These are phyloP conservation scores for Heimioporus sp. DNA, from an alignment of 768 basidiomycete genomes.

Conservation along the genomic window DNA sequence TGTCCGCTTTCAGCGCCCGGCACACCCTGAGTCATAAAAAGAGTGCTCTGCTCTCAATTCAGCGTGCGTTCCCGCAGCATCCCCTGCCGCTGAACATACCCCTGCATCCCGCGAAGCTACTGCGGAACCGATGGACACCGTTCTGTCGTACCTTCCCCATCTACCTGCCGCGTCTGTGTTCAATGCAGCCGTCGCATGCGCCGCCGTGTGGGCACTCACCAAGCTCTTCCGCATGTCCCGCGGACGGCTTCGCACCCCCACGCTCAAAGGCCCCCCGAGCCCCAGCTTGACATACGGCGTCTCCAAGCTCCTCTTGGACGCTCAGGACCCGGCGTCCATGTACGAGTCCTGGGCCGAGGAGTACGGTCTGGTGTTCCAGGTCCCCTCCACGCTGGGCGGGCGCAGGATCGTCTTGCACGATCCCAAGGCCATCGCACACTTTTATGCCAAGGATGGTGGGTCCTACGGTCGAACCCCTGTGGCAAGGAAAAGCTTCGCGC, in stretches of 20 bases:
- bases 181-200: not conserved
- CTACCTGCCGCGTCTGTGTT: not conserved
- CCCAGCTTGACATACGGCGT: slow-evolving; percentile 18
- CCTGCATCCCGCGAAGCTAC: too few relatives aligned
- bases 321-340: slow-evolving; percentile 1
- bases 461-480: slow-evolving; percentile 43
- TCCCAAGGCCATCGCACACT: slow-evolving; percentile 34
- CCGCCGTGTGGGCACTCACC: slow-evolving; percentile 5
- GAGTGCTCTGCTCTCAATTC: too few relatives aligned
- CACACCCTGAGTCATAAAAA: too few relatives aligned
- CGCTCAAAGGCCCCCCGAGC: slow-evolving; percentile 17
- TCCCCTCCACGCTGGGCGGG: slow-evolving; percentile 15
- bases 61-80: too few relatives aligned
- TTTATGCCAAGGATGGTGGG: slow-evolving; percentile 11
- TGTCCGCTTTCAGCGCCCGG: too few relatives aligned
- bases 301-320: slow-evolving; percentile 1
- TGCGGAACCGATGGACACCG: not conserved
- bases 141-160: not conserved
- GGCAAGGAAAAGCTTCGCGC: slow-evolving; percentile 33
- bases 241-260: slow-evolving; percentile 9
- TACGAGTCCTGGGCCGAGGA: slow-evolving; percentile 24
- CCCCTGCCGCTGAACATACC: too few relatives aligned
- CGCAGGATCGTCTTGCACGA: slow-evolving; percentile 31
- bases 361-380: slow-evolving; percentile 14
- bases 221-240: not conserved